A percentile compares a stretch with the other conserved stretches of the same genome.
phyloP scores from a whole-genome alignment of 225 moss, liverwort and hornwort species.

The Neckera pumila region DNA sequence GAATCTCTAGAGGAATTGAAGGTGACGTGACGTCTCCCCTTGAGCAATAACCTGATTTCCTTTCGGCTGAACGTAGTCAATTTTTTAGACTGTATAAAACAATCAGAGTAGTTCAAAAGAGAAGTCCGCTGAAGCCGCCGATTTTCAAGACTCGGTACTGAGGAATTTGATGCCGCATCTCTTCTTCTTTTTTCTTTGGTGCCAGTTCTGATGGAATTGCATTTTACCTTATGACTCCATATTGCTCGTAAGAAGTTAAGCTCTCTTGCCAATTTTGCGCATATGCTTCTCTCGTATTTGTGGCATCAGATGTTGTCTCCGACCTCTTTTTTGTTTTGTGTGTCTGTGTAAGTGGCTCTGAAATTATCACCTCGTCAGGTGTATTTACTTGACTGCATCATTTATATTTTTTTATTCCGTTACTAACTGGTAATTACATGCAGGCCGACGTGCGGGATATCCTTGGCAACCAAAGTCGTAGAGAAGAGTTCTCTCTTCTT shows the following conservation, averaged over 20 bases:
- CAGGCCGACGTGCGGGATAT: conserved; percentile 67
- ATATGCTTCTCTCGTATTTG: not conserved
- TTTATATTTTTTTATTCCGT: not conserved
- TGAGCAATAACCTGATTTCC: not conserved
- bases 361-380: not conserved
- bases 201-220: not conserved
- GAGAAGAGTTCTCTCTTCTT: conserved; percentile 57
- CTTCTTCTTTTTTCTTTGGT: not conserved
- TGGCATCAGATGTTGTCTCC: not conserved
- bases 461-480: conserved; percentile 48
- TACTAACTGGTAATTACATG: conserved; percentile 3
- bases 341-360: not conserved
- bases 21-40: conserved; percentile 12
- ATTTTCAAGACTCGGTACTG: not conserved
- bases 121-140: not conserved
- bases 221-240: not conserved
- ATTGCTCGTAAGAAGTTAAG: not conserved
- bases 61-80: not conserved
- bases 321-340: not conserved
- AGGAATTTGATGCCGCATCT: not conserved
- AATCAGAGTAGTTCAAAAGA: not conserved
- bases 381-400: not conserved
- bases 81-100: not conserved
- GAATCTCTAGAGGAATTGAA: conserved; percentile 59
- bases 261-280: not conserved